Percentiles rank a stretch among this genome's conserved stretches.
phyloP scores from a whole-genome alignment of 2,329 filamentous ascomycete genomes.

The Westerdykella sp. region DNA sequence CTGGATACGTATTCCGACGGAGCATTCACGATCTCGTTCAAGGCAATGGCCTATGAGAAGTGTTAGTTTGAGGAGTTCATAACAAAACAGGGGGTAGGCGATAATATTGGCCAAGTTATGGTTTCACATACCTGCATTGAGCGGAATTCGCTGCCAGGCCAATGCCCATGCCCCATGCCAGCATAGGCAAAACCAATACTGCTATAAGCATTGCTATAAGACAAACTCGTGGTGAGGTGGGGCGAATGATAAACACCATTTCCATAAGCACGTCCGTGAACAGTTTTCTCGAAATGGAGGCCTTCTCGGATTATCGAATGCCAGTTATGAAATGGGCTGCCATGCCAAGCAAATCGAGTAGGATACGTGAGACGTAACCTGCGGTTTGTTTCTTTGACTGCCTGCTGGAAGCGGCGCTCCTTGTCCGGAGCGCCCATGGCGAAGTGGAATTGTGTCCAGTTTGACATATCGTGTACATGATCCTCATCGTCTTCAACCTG shows the following conservation, averaged over 20 bases:
- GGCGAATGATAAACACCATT: slow-evolving; percentile 76
- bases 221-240: slow-evolving; percentile 50
- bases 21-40: slow-evolving; percentile 81
- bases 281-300: slow-evolving; percentile 59
- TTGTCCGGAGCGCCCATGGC: slow-evolving; percentile 88
- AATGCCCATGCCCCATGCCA: slow-evolving; percentile 36
- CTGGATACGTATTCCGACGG: slow-evolving; percentile 54
- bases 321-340: slow-evolving; percentile 72
- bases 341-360: slow-evolving; percentile 83
- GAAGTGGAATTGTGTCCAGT: slow-evolving; percentile 77
- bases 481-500: slow-evolving; percentile 53
- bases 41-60: slow-evolving; percentile 51
- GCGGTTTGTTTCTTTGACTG: slow-evolving; percentile 47
- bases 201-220: slow-evolving; percentile 40
- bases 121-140: slow-evolving; percentile 32
- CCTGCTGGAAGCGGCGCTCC: slow-evolving; percentile 65
- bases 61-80: background rate
- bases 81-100: slow-evolving; percentile 1
- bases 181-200: no score
- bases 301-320: slow-evolving; percentile 83
- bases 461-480: slow-evolving; percentile 54
- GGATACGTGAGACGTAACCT: slow-evolving; percentile 47
- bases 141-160: slow-evolving; percentile 62
- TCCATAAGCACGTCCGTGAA: slow-evolving; percentile 65
- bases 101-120: background rate